Conservation (phyloP, 2,329 filamentous ascomycete species). For the Drechslera avenae region DNA sequence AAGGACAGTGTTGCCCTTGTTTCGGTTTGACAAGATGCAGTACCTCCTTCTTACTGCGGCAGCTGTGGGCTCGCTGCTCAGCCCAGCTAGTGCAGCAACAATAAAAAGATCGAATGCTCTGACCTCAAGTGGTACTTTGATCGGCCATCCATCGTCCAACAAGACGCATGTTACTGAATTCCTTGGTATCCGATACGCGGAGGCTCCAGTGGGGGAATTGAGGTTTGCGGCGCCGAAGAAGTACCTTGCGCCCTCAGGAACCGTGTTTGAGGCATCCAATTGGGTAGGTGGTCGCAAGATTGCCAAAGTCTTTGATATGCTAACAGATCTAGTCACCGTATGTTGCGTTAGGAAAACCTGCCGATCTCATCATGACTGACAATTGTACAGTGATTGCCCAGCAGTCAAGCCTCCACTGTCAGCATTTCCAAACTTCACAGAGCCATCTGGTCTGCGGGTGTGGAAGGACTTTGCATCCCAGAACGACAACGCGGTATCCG, state of each 20-base stretch:
- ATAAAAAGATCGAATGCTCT: slow-evolving; percentile 15
- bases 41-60: slow-evolving; percentile 14
- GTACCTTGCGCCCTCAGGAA: slow-evolving; percentile 27
- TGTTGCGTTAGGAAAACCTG: slow-evolving; percentile 6
- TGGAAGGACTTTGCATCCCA: slow-evolving; percentile 38
- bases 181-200: slow-evolving; percentile 45
- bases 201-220: slow-evolving; percentile 40
- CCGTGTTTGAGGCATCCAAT: slow-evolving; percentile 30
- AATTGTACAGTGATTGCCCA: slow-evolving; percentile 29
- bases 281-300: slow-evolving; percentile 20
- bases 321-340: slow-evolving; percentile 31
- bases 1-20: neutral
- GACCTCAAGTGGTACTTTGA: slow-evolving; percentile 40
- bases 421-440: slow-evolving; percentile 34
- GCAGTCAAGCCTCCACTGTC: slow-evolving; percentile 30
- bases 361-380: neutral
- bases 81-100: slow-evolving; percentile 11
- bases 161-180: slow-evolving; percentile 37
- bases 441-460: slow-evolving; percentile 29
- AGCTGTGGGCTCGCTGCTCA: slow-evolving; percentile 16
- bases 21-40: slow-evolving; percentile 22
- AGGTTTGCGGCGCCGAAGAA: slow-evolving; percentile 41
- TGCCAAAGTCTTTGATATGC: neutral
- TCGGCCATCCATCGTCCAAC: slow-evolving; percentile 39
- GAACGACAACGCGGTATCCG: slow-evolving; percentile 28